Base-by-base conservation (phyloP, 2,329 filamentous ascomycete genomes). In the Spiromastix sp. region DNA sequence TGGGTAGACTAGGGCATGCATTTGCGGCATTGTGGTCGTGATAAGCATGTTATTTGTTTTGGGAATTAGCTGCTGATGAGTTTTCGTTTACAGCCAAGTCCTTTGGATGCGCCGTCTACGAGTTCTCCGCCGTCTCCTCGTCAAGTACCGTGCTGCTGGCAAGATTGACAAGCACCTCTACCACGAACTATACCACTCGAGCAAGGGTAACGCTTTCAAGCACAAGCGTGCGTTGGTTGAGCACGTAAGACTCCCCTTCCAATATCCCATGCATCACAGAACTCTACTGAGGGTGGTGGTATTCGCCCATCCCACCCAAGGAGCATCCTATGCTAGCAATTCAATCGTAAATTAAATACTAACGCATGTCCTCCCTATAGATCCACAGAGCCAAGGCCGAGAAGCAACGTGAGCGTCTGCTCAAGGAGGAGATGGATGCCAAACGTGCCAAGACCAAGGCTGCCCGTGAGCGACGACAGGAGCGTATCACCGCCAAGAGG, bases 181-280 rank as follows among this genome's bases (percentile, higher is more conserved):
- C 81, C 91, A 98, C 80, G 87, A 96, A 76, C 85, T 98, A 55
- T 98, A 98, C 80, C 91, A 95, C 72, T 76, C 93, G 67, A 91
- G 84, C 81, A 98, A 98, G 87, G 93, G 91, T 93, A 98, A 98
- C 82, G 89, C 91, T 68, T 98, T 98, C 84, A 98, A 98, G 87
- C 91, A 98, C 85, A 98, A 96, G 87, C 83, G 91, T 72, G 91
- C 87, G 63, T 81, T 98, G 60, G 86, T 98, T 67, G 91, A 98
- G 80, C 91, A 98, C 77, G 91, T 98, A 93, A 64, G 91, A 49
- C 48, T n/a, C n/a, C n/a, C 50, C 54, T 47, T 45, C 24, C 36
- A 8, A 10, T 8, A 6, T 8, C 27, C 27, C 15, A 13, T 13
- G 7, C 15, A 8, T 30, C 11, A 7, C 13, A 8, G n/a, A n/a